These are phyloP conservation scores for Adansonia gregorii DNA, from an alignment of 441 rosid species.

Conservation along the genomic window DNA sequence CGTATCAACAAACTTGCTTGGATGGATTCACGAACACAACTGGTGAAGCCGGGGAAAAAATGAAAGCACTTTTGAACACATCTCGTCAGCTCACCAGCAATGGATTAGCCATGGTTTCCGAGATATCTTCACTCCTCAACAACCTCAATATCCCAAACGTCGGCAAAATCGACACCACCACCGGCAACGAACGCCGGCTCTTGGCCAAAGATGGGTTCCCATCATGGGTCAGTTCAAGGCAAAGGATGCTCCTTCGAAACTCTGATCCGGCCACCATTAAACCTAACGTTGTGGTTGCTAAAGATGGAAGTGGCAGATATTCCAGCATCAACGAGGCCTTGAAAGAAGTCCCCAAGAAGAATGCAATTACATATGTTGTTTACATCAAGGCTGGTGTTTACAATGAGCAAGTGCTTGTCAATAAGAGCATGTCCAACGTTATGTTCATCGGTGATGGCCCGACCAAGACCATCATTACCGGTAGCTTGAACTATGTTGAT, in stretches of 20 bases:
- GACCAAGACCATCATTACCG: constrained; percentile 63
- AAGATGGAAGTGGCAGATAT: constrained; percentile 74
- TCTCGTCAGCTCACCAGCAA: constrained; percentile 63
- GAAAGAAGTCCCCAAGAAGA: constrained; percentile 40
- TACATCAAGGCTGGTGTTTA: constrained; percentile 76
- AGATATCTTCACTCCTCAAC: constrained; percentile 42
- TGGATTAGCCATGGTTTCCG: constrained; percentile 66
- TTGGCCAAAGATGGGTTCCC: constrained; percentile 42
- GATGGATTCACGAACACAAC: constrained; percentile 65
- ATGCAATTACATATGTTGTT: constrained; percentile 46
- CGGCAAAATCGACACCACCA: constrained; percentile 27
- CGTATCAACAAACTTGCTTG: constrained; percentile 75
- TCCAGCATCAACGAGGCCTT: constrained; percentile 62
- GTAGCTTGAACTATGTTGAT: constrained; percentile 42
- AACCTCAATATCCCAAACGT: constrained; percentile 36
- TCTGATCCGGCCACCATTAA: constrained; percentile 28
- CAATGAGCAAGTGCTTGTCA: constrained; percentile 52
- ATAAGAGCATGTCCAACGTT: constrained; percentile 41
- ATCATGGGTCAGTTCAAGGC: constrained; percentile 45
- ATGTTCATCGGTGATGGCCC: constrained; percentile 81
- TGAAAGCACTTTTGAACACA: constrained; percentile 46
- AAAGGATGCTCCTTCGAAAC: constrained; percentile 42
- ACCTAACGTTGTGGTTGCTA: constrained; percentile 61
- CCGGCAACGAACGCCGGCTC: constrained; percentile 18
- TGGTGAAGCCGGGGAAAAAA: constrained; percentile 48